Conservation (phyloP, 768 basidiomycete species). For the Lanmaoa rubissima region DNA sequence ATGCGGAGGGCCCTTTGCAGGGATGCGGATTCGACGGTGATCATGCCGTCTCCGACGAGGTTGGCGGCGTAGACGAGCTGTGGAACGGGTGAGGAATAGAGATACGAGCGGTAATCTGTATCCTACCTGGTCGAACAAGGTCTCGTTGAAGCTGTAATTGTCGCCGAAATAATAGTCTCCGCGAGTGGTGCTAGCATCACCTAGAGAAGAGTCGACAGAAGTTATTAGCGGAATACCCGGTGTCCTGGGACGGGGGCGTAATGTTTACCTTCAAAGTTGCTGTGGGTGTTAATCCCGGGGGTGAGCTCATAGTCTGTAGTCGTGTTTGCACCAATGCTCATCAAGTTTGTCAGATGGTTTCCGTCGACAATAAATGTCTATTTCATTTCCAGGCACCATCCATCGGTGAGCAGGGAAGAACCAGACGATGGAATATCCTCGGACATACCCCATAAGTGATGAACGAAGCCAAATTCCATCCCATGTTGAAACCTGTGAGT, state of each 20-base stretch:
- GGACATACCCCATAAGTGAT: constrained; percentile 21
- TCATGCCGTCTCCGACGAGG: constrained; percentile 17
- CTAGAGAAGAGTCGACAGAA: neutral
- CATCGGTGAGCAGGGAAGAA: neutral
- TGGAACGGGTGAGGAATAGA: neutral
- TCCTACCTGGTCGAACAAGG: constrained; percentile 20
- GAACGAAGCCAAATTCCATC: constrained; percentile 19
- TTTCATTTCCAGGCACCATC: neutral
- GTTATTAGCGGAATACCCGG: neutral
- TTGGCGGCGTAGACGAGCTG: constrained; percentile 21
- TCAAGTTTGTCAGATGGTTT: constrained; percentile 29
- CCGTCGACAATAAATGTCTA: constrained; percentile 28
- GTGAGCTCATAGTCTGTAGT: constrained; percentile 10
- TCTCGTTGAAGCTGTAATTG: constrained; percentile 28
- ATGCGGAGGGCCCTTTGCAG: constrained; percentile 21
- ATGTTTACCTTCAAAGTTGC: constrained; percentile 23
- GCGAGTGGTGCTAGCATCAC: constrained; percentile 27
- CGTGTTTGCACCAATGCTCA: constrained; percentile 25
- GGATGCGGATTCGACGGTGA: constrained; percentile 23
- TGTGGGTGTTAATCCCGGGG: constrained; percentile 22
- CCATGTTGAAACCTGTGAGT: constrained; percentile 25
- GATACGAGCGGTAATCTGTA: rapidly evolving
- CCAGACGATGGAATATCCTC: neutral
- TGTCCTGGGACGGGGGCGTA: neutral
- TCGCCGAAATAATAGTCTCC: constrained; percentile 26